Evolutionary conservation across 2,329 filamentous ascomycete genomes (phyloP).

Genomic region (Xylaria sp.): DNA sequence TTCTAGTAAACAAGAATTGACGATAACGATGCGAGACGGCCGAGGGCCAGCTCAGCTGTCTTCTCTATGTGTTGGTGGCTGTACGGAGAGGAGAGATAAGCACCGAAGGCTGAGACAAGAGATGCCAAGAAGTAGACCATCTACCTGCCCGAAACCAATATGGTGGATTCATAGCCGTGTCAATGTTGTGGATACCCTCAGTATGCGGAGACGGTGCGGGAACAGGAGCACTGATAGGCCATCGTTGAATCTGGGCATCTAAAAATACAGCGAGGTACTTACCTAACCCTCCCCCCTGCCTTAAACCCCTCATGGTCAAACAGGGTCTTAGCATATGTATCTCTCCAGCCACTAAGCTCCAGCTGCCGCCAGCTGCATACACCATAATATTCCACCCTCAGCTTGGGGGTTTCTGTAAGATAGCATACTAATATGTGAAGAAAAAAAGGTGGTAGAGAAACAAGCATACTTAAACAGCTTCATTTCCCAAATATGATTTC

Average conservation of each 20-base stretch:
- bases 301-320: no score
- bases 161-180: background rate
- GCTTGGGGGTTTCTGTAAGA: background rate
- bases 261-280: conserved; percentile 1
- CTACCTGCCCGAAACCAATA: background rate
- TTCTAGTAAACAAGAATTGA: background rate
- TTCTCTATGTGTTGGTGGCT: background rate
- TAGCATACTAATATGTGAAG: no score
- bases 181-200: background rate
- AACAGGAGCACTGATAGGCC: background rate
- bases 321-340: background rate
- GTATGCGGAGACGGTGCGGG: background rate
- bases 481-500: background rate
- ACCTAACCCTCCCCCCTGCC: background rate
- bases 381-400: background rate
- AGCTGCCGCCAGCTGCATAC: background rate
- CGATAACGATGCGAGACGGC: background rate
- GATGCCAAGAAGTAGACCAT: background rate
- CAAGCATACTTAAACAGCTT: no score
- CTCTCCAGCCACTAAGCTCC: background rate
- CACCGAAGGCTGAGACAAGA: background rate
- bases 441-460: no score
- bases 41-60: conserved; percentile 34
- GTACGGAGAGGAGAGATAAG: background rate
- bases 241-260: background rate